Evolutionary conservation across 768 basidiomycete genomes (phyloP).

Genomic region (Neoboletus brunneissimus): DNA sequence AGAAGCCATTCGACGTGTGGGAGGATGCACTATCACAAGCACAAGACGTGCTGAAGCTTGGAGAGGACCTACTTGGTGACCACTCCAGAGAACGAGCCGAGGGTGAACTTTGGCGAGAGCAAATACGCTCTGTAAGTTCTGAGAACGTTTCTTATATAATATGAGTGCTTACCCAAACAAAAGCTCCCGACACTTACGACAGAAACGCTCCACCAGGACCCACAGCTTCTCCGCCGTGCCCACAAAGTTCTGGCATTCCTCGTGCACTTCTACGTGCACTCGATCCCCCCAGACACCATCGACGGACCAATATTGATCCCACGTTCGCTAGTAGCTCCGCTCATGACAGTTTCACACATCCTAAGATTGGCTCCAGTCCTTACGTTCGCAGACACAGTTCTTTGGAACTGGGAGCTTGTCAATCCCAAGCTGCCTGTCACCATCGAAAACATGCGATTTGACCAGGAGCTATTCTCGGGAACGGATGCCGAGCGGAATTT

Average conservation of each 20-base stretch:
- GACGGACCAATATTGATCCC: conserved; percentile 59
- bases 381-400: conserved; percentile 93
- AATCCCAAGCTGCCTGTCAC: conserved; percentile 58
- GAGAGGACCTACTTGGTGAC: conserved; percentile 51
- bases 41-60: conserved; percentile 50
- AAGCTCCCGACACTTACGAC: conserved; percentile 75
- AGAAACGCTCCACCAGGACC: conserved; percentile 47
- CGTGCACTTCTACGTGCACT: conserved; percentile 88
- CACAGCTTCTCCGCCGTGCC: conserved; percentile 72
- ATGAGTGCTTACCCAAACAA: conserved; percentile 14
- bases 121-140: conserved; percentile 58
- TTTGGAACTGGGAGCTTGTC: conserved; percentile 83
- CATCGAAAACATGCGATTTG: conserved; percentile 69
- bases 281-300: conserved; percentile 47
- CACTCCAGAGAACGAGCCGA: conserved; percentile 46
- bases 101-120: conserved; percentile 68
- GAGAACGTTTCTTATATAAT: conserved; percentile 2
- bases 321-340: conserved; percentile 69
- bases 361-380: conserved; percentile 90
- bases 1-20: conserved; percentile 60
- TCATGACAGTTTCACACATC: conserved; percentile 68
- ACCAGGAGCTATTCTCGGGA: conserved; percentile 71
- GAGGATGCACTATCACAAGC: conserved; percentile 63
- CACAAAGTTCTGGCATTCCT: conserved; percentile 90
- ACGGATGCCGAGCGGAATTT: conserved; percentile 84